Evolutionary conservation across 2,329 filamentous ascomycete genomes (phyloP).

Genomic region (Phyllosticta capitalensis): DNA sequence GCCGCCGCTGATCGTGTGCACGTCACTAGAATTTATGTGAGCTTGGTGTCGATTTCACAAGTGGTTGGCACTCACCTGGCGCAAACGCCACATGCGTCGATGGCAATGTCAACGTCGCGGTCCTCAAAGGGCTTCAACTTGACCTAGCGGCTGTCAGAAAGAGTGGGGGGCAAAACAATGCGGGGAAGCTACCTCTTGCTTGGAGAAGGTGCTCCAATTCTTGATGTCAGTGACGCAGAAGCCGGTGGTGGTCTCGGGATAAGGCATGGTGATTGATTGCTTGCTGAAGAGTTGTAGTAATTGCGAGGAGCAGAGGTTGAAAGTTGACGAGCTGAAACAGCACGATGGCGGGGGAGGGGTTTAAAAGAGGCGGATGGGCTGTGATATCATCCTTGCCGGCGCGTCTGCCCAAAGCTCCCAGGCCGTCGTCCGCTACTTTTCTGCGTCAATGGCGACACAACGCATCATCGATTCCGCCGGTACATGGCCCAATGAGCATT

Average conservation of each 20-base stretch:
- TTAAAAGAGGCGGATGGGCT: slow-evolving; percentile 3
- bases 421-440: not conserved
- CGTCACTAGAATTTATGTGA: slow-evolving; percentile 21
- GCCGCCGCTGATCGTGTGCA: slow-evolving; percentile 44
- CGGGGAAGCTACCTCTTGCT: slow-evolving; percentile 38
- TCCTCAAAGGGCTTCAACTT: slow-evolving; percentile 79
- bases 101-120: slow-evolving; percentile 79
- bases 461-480: slow-evolving; percentile 4
- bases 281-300: not conserved
- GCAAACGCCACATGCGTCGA: slow-evolving; percentile 51
- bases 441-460: not conserved
- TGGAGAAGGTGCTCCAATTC: slow-evolving; percentile 52
- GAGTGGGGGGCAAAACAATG: not conserved
- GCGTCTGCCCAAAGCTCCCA: not conserved
- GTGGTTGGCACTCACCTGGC: slow-evolving; percentile 21
- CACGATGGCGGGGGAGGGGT: slow-evolving; percentile 10
- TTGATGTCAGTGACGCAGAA: slow-evolving; percentile 46
- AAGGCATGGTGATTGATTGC: slow-evolving; percentile 32
- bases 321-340: not conserved
- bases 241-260: slow-evolving; percentile 42
- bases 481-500: not conserved
- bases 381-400: slow-evolving; percentile 8
- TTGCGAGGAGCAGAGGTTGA: not conserved
- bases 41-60: not conserved
- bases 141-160: slow-evolving; percentile 42